Evolutionary conservation across 2,329 filamentous ascomycete genomes (phyloP), one percentile per base, ranked within the genome.

Genomic region (Aspergillus neotritici): DNA sequence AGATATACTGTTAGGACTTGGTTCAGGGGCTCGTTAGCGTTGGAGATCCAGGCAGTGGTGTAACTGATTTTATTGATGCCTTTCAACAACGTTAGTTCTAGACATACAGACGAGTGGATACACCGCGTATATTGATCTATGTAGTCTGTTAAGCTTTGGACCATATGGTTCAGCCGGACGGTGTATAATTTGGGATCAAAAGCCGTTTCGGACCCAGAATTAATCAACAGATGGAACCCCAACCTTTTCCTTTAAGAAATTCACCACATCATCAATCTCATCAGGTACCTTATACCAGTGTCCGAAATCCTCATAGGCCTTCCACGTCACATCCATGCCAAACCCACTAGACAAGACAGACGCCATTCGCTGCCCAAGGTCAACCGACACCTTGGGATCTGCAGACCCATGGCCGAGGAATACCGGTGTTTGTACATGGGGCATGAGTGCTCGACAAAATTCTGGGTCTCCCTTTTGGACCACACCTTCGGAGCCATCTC

Each of bases 221-320:
- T 21, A 21, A 35, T 12, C 29, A 12, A 34, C 8, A 15, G 5
- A 32, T 11, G 44, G 42, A 17, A 55, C 31, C 7, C 44, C 41
- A 44, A 48, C 36, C 28, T 55, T 57, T 13, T 47, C 41, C 25
- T 49, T 36, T 25, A 63, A 42, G 40, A 71, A 72, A 0, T 52
- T 35, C 6, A 66, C 50, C 37, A 75, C 66, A 53, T 76, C 70
- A 49, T 76, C 67, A 45, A 74, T 68, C 48, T 73, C 68, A 34
- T 75, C 68, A 0, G 71, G 71, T 11, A 73, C 57, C 45, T 67
- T 72, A 48, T 74, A 73, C 70, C 74, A 75, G 46, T 76, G 73
- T 0, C 71, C 72, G 28, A 65, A 57, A 0, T 51, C 61, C 4
- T 55, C 21, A 53, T 76, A 78, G 0, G 47, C 30, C 41, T 65